Evolutionary conservation across 2,329 filamentous ascomycete genomes (phyloP).

Genomic region (Thyridium curvatum): DNA sequence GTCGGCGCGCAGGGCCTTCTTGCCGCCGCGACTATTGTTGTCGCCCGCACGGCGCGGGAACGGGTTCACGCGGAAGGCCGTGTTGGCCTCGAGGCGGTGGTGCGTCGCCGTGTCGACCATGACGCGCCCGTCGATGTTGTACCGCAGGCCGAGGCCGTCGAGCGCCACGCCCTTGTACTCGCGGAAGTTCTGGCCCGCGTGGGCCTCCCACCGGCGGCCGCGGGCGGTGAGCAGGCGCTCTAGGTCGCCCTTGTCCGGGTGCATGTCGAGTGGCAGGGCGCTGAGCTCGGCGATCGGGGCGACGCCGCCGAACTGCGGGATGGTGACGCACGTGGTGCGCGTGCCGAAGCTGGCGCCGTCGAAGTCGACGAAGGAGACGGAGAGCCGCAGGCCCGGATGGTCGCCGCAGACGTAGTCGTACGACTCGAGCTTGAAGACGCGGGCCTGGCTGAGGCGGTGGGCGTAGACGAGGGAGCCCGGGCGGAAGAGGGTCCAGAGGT

Average conservation of each 20-base stretch:
- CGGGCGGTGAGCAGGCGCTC: slow-evolving; percentile 17
- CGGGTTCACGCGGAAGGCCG: background rate
- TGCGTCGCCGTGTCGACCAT: slow-evolving; percentile 30
- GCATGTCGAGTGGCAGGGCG: slow-evolving; percentile 19
- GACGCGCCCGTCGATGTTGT: slow-evolving; percentile 23
- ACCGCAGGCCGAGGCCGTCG: slow-evolving; percentile 7
- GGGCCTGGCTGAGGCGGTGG: slow-evolving; percentile 15
- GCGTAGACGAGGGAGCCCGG: slow-evolving; percentile 17
- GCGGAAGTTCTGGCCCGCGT: slow-evolving; percentile 23
- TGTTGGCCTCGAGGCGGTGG: slow-evolving; percentile 17
- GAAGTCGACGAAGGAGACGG: slow-evolving; percentile 22
- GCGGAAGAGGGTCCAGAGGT: slow-evolving; percentile 22
- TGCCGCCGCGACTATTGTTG: slow-evolving; percentile 8
- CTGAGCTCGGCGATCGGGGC: slow-evolving; percentile 18
- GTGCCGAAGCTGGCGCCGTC: slow-evolving; percentile 26
- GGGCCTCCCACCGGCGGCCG: slow-evolving; percentile 26
- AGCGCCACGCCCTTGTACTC: slow-evolving; percentile 24
- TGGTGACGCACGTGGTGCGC: slow-evolving; percentile 13
- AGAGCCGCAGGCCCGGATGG: slow-evolving; percentile 8
- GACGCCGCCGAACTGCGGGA: slow-evolving; percentile 19
- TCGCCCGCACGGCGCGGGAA: slow-evolving; percentile 1
- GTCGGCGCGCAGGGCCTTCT: slow-evolving; percentile 7
- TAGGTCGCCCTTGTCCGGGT: slow-evolving; percentile 15
- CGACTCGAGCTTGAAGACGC: slow-evolving; percentile 17
- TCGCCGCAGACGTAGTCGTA: slow-evolving; percentile 18